Percentiles rank a stretch among this genome's conserved stretches.
Conservation (phyloP, 2,329 filamentous ascomycete genomes). For the Ophiostoma sp. region DNA sequence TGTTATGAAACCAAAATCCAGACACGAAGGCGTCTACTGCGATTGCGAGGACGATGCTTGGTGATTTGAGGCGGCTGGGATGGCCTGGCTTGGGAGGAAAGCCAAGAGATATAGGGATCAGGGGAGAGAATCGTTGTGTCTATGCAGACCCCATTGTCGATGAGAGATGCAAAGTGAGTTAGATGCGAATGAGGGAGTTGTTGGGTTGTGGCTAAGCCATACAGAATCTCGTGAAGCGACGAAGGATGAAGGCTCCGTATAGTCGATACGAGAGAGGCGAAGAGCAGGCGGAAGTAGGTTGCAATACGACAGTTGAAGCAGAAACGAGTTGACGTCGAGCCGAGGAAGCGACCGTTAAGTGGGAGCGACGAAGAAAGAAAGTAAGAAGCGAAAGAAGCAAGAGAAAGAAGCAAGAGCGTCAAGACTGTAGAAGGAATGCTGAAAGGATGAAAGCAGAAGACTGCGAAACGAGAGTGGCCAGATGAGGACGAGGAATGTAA, state of each 20-base stretch:
- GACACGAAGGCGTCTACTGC: background rate
- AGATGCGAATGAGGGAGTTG: background rate
- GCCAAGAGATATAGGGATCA: background rate
- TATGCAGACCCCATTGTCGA: conserved; percentile 9
- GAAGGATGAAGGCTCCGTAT: background rate
- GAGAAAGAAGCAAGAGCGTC: background rate
- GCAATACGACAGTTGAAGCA: background rate
- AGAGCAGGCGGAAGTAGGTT: background rate
- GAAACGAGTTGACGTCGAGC: background rate
- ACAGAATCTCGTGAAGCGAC: too few species aligned
- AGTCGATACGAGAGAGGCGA: background rate
- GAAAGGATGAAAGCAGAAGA: background rate
- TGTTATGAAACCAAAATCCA: background rate
- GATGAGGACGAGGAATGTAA: conserved; percentile 10
- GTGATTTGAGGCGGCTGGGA: background rate
- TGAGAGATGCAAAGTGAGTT: background rate
- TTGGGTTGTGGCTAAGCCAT: too few species aligned
- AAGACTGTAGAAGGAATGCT: background rate
- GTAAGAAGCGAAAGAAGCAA: background rate
- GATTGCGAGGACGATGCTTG: background rate
- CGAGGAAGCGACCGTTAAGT: background rate
- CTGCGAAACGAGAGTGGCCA: background rate
- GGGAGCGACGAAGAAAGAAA: background rate
- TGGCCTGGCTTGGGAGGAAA: background rate
- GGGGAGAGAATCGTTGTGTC: background rate